Evolutionary conservation across 768 basidiomycete genomes (phyloP).

Genomic region (Boletus reticulatus): DNA sequence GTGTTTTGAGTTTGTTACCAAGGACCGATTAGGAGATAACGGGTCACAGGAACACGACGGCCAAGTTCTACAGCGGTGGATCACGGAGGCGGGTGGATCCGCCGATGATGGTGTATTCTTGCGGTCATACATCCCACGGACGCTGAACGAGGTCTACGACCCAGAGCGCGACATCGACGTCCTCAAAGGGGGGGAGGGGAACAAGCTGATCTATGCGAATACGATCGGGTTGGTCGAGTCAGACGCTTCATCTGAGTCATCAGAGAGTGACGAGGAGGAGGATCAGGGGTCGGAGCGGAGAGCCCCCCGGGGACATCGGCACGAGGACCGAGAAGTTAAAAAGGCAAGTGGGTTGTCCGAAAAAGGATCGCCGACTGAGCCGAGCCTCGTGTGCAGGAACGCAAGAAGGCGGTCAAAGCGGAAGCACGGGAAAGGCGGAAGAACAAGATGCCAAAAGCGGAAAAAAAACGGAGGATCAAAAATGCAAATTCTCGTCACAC

Average conservation of each 20-base stretch:
- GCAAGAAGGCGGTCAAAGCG: constrained; percentile 86
- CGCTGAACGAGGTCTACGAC: constrained; percentile 89
- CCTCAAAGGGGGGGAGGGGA: constrained; percentile 66
- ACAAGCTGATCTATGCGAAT: constrained; percentile 80
- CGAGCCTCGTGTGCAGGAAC: constrained; percentile 54
- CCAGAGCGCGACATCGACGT: constrained; percentile 89
- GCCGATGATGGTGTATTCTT: constrained; percentile 71
- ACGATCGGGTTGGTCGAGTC: constrained; percentile 75
- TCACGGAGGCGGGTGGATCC: constrained; percentile 38
- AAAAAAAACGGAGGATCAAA: constrained; percentile 88
- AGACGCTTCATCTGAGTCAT: constrained; percentile 8
- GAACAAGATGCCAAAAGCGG: constrained; percentile 92
- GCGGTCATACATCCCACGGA: constrained; percentile 89
- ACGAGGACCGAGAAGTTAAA: constrained; percentile 90
- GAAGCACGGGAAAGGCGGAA: constrained; percentile 87
- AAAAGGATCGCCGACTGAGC: constrained; percentile 6
- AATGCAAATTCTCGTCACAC: constrained; percentile 30
- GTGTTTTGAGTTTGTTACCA: constrained; percentile 88
- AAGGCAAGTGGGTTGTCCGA: constrained; percentile 50
- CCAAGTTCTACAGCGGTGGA: constrained; percentile 44
- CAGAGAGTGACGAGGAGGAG: constrained; percentile 32
- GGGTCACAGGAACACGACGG: constrained; percentile 27
- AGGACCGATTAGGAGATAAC: constrained; percentile 40
- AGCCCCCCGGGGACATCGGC: constrained; percentile 79
- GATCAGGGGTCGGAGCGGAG: constrained; percentile 44